Percentiles rank a stretch among this genome's conserved stretches.
Conservation (phyloP, 2,329 filamentous ascomycete species). For the Arthrobotrys iridis region DNA sequence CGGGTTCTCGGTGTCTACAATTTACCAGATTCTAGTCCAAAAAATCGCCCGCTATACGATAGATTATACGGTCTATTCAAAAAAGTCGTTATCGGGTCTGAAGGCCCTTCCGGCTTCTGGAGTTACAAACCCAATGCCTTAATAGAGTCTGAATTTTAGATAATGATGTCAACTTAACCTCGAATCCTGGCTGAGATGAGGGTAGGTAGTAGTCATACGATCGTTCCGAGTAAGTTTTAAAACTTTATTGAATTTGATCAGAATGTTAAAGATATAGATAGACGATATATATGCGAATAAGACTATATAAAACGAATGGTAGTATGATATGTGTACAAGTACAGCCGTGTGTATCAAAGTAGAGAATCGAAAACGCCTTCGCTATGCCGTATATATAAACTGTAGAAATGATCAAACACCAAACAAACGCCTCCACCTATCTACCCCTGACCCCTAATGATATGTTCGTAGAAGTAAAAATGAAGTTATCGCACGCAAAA, state of each 20-base stretch:
- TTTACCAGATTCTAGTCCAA: too few relatives aligned
- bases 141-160: too few relatives aligned
- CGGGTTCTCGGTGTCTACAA: too few relatives aligned
- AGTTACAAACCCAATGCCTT: too few relatives aligned
- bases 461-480: constrained; percentile 6
- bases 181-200: too few relatives aligned
- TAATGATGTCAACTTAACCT: too few relatives aligned
- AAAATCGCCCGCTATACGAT: too few relatives aligned
- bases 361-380: constrained; percentile 38
- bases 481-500: not conserved
- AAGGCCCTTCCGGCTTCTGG: too few relatives aligned
- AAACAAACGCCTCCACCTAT: constrained; percentile 35
- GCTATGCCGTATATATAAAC: constrained; percentile 43
- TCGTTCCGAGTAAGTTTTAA: not conserved
- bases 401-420: constrained; percentile 9
- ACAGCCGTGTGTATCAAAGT: constrained; percentile 24
- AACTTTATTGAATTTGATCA: not conserved
- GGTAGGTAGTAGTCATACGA: too few relatives aligned
- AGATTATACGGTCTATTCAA: too few relatives aligned
- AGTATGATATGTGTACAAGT: constrained; percentile 14
- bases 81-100: too few relatives aligned
- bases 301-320: constrained; percentile 9
- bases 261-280: not conserved
- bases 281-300: not conserved
- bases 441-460: constrained; percentile 15